Evolutionary conservation across 805 yeast genomes (phyloP).

Genomic region (Spathaspora arborariae): DNA sequence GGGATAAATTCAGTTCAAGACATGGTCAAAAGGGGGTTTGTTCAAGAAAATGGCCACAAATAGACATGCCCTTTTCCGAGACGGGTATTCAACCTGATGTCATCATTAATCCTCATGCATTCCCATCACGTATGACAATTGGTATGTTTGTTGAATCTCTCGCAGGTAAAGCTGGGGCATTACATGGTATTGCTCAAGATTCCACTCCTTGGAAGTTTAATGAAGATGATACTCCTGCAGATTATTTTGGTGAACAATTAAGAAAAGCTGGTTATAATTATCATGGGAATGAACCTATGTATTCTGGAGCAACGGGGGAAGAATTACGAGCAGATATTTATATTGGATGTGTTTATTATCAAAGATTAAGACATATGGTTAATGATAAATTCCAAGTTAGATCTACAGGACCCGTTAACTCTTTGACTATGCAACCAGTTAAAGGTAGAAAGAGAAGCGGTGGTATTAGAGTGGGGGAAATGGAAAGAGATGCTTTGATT

Average conservation of each 20-base stretch:
- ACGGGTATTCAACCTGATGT: slow-evolving; percentile 96
- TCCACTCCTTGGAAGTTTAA: slow-evolving; percentile 94
- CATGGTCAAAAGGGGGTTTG: slow-evolving; percentile 99
- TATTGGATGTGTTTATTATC: slow-evolving; percentile 95
- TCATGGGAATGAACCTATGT: slow-evolving; percentile 98
- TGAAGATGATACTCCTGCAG: slow-evolving; percentile 94
- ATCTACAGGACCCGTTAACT: slow-evolving; percentile 97
- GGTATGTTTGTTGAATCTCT: slow-evolving; percentile 98
- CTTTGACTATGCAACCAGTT: slow-evolving; percentile 98
- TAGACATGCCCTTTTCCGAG: slow-evolving; percentile 96
- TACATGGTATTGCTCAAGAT: slow-evolving; percentile 97
- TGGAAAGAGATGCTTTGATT: slow-evolving; percentile 98
- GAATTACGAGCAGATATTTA: slow-evolving; percentile 94
- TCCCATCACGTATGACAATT: slow-evolving; percentile 99
- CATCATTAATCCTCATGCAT: slow-evolving; percentile 97
- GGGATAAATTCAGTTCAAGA: slow-evolving; percentile 96
- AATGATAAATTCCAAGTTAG: slow-evolving; percentile 99
- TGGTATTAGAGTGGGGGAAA: slow-evolving; percentile 99
- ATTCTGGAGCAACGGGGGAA: slow-evolving; percentile 97
- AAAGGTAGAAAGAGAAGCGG: slow-evolving; percentile 98
- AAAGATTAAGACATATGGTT: slow-evolving; percentile 98
- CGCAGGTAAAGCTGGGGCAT: slow-evolving; percentile 98
- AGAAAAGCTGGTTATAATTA: slow-evolving; percentile 86
- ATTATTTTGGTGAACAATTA: slow-evolving; percentile 93
- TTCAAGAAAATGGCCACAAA: slow-evolving; percentile 95